Evolutionary conservation across 306 rosid species (phyloP), one percentile per base, ranked within the genome.

Genomic region (Begonia fuchsioides): DNA sequence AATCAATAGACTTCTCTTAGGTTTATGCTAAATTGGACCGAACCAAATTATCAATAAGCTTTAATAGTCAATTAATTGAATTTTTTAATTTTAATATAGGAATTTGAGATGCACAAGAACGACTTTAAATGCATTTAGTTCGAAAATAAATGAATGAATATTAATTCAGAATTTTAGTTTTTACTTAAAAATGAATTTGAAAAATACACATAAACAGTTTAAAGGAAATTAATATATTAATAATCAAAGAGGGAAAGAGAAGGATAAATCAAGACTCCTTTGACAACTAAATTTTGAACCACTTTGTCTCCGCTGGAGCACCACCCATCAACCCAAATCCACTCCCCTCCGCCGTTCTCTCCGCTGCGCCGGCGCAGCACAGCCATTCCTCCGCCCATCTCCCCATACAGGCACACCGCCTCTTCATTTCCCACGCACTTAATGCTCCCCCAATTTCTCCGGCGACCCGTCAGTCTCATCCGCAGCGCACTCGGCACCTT

Each of bases 281-380:
- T 87, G 0, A 83, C 50, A 11, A 71, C 57, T 20, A 68, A 56
- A 19, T 64, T 74, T 9, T 11, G 68, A 44, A 83, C 71, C 40
- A 38, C 62, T 59, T 74, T 63, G 2, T 77, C 79, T 38, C 73
- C 58, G 1, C 75, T 13, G 13, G 51, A 49, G 20, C 44, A 32
- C 57, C 79, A 77, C 38, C 86, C 87, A 35, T 78, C 78, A 55
- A 73, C 55, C 94, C 95, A 76, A 74, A 45, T 9, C 88, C 96
- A 87, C 13, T 63, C 79, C 87, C 83, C 67, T 11, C 19, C 50
- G 10, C 67, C 48, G 38, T 52, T 19, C 13, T 53, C 71, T 8
- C 52, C 47, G 38, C 41, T 50, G 16, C 43, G 55, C 60, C 58
- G 73, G 63, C 88, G 73, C 65, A 83, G 76, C 56, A 69, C 55